Conservation (phyloP, 305 asterid genomes). For the Plantago coronopus region DNA sequence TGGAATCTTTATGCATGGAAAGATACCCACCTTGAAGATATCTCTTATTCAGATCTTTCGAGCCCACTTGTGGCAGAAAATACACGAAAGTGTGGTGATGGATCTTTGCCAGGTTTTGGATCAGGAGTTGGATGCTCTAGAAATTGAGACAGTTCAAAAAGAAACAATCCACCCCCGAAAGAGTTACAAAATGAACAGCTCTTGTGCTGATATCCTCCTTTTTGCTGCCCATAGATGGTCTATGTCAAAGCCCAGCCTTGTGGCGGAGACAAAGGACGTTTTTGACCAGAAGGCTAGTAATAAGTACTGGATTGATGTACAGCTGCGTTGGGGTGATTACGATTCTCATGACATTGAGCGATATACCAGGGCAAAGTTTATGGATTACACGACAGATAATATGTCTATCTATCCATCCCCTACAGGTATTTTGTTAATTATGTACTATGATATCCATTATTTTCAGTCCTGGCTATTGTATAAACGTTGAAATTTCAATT, state of each 20-base stretch:
- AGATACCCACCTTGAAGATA: slow-evolving; percentile 95
- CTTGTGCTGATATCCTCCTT: slow-evolving; percentile 93
- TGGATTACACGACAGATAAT: slow-evolving; percentile 98
- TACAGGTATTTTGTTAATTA: slow-evolving; percentile 50
- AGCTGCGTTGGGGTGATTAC: slow-evolving; percentile 99
- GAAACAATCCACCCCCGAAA: slow-evolving; percentile 98
- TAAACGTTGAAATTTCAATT: not conserved
- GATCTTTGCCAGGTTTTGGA: slow-evolving; percentile 99
- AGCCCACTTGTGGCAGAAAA: slow-evolving; percentile 99
- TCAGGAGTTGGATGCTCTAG: slow-evolving; percentile 96
- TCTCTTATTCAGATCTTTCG: slow-evolving; percentile 98
- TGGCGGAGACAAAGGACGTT: slow-evolving; percentile 97
- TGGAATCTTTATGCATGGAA: slow-evolving; percentile 99
- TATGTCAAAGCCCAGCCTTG: slow-evolving; percentile 99
- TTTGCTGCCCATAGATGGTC: slow-evolving; percentile 99
- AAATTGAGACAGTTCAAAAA: slow-evolving; percentile 98
- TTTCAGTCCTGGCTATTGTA: not conserved
- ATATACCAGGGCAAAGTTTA: slow-evolving; percentile 91
- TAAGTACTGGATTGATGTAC: slow-evolving; percentile 98
- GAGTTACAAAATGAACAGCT: slow-evolving; percentile 99
- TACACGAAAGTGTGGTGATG: slow-evolving; percentile 99
- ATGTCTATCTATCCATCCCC: slow-evolving; percentile 99
- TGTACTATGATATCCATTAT: not conserved
- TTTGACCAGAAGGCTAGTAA: slow-evolving; percentile 99
- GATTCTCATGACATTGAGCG: slow-evolving; percentile 98